A percentile compares a stretch with the other conserved stretches of the same genome.
Conservation (phyloP, 768 basidiomycete genomes). For the Russula abietina region DNA sequence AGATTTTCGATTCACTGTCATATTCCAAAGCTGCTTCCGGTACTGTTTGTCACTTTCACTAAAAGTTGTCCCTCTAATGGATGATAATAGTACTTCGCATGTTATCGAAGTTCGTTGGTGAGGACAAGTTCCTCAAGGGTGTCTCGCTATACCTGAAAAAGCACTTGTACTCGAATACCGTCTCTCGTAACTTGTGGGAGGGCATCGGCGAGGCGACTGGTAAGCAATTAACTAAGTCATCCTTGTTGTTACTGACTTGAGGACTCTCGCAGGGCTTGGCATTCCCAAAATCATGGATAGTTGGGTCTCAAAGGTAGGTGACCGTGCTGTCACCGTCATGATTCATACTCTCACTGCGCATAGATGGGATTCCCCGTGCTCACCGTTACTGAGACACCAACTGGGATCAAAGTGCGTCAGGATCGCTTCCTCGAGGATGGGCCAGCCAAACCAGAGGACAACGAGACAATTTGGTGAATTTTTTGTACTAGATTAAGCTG, state of each 20-base stretch:
- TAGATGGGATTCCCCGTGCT: conserved; percentile 84
- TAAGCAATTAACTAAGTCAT: conserved; percentile 20
- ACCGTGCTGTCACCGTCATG: background rate
- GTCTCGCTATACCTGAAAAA: conserved; percentile 90
- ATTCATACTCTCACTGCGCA: background rate
- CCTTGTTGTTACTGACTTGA: background rate
- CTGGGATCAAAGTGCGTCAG: conserved; percentile 75
- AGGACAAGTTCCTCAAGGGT: conserved; percentile 80
- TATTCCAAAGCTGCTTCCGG: conserved; percentile 82
- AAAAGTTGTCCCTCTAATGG: background rate
- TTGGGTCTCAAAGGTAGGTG: conserved; percentile 74
- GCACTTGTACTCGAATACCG: conserved; percentile 77
- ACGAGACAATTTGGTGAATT: conserved; percentile 75
- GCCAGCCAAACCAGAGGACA: conserved; percentile 69
- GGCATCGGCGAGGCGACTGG: conserved; percentile 74
- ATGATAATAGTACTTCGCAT: conserved; percentile 71
- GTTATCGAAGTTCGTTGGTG: conserved; percentile 82
- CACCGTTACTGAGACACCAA: conserved; percentile 69
- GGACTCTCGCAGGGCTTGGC: conserved; percentile 45
- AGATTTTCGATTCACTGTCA: conserved; percentile 87
- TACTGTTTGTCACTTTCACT: conserved; percentile 29
- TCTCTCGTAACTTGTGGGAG: conserved; percentile 82
- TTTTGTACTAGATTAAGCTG: background rate
- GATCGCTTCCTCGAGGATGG: conserved; percentile 91
- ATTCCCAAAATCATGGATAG: conserved; percentile 79